These are phyloP conservation scores for Westerdykella sp. DNA, from an alignment of 2,329 filamentous ascomycete genomes.

Conservation along the genomic window DNA sequence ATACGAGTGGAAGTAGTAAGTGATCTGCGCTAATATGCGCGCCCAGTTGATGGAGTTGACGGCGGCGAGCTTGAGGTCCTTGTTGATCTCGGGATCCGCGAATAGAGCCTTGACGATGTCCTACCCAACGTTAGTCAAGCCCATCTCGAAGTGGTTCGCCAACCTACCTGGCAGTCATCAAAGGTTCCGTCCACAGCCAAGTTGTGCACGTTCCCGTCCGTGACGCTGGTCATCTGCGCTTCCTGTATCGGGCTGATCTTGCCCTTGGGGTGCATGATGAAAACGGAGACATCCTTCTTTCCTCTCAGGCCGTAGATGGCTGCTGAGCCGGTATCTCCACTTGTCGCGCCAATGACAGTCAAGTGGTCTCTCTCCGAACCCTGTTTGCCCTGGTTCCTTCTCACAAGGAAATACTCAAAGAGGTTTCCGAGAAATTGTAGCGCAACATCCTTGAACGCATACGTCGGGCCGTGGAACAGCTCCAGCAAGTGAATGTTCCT, in stretches of 20 bases:
- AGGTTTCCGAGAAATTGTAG: constrained; percentile 94
- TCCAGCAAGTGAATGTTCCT: constrained; percentile 80
- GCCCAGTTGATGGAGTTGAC: constrained; percentile 98
- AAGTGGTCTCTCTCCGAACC: constrained; percentile 54
- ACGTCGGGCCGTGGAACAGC: constrained; percentile 93
- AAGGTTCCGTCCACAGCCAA: constrained; percentile 85
- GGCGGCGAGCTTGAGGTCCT: constrained; percentile 74
- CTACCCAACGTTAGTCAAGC: constrained; percentile 37
- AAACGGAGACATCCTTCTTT: constrained; percentile 95
- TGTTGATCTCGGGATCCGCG: constrained; percentile 76
- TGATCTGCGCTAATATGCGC: constrained; percentile 90
- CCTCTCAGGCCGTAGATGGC: constrained; percentile 92
- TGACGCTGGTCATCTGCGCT: constrained; percentile 91
- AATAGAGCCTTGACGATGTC: constrained; percentile 94
- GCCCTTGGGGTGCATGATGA: constrained; percentile 89
- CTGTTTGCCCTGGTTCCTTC: constrained; percentile 64
- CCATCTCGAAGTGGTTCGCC: neutral
- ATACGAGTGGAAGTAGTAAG: constrained; percentile 95
- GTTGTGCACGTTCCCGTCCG: constrained; percentile 89
- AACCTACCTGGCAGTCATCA: constrained; percentile 78
- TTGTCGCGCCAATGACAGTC: constrained; percentile 39
- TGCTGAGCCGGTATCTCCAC: constrained; percentile 70
- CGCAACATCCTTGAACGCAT: constrained; percentile 87
- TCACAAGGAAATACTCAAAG: constrained; percentile 78
- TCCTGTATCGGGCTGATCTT: constrained; percentile 89